These are phyloP conservation scores for Ramalina peruviana DNA, from an alignment of 495 filamentous ascomycete genomes.

Conservation along the genomic window DNA sequence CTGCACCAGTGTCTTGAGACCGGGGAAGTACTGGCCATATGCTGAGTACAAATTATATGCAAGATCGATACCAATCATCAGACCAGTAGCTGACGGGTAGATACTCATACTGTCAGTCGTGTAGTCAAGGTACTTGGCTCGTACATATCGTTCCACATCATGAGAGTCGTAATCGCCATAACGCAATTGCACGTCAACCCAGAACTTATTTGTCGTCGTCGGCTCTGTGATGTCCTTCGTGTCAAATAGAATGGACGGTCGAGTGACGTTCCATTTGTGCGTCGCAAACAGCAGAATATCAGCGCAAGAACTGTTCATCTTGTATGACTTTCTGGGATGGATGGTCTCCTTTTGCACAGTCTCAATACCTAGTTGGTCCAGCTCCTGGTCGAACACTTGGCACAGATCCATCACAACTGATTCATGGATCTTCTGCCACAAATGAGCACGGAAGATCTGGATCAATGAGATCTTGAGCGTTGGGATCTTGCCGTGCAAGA, in stretches of 20 bases:
- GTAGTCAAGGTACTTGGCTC: slow-evolving; percentile 98
- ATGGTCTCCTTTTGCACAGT: slow-evolving; percentile 99
- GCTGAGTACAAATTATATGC: slow-evolving; percentile 98
- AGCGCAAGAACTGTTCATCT: slow-evolving; percentile 99
- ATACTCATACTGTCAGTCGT: slow-evolving; percentile 98
- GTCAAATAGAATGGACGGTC: slow-evolving; percentile 85
- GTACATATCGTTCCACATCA: slow-evolving; percentile 94
- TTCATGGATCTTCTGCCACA: slow-evolving; percentile 99
- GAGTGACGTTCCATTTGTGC: slow-evolving; percentile 97
- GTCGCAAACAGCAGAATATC: slow-evolving; percentile 96
- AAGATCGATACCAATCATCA: slow-evolving; percentile 97
- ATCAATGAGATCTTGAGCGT: slow-evolving; percentile 97
- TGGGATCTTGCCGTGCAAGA: slow-evolving; percentile 98
- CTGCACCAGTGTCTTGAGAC: slow-evolving; percentile 88
- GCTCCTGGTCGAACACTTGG: slow-evolving; percentile 97
- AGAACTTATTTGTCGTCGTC: slow-evolving; percentile 97
- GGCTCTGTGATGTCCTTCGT: slow-evolving; percentile 93
- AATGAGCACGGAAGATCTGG: slow-evolving; percentile 98
- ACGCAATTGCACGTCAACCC: slow-evolving; percentile 94
- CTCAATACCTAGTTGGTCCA: slow-evolving; percentile 93
- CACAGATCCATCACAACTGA: slow-evolving; percentile 98
- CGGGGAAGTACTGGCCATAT: slow-evolving; percentile 97
- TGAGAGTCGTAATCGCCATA: slow-evolving; percentile 99
- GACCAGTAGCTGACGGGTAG: slow-evolving; percentile 91
- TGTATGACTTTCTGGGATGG: slow-evolving; percentile 98